Base-by-base conservation (phyloP, 192 early-diverging fungal genomes). In the Blastocladiella britannica region DNA sequence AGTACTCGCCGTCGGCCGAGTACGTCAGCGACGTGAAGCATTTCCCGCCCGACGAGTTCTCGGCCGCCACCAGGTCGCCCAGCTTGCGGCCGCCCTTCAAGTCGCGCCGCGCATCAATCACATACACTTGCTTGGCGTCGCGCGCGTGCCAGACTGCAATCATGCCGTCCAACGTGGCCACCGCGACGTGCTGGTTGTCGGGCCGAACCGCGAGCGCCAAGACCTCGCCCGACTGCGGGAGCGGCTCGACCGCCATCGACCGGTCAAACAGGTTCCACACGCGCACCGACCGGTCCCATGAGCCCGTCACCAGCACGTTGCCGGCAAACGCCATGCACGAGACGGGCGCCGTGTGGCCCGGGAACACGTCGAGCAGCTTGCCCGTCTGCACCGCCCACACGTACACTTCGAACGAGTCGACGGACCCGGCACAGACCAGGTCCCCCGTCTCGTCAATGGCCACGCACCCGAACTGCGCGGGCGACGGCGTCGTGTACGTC, bases 341-440 rank as follows among this genome's bases (percentile, higher is more conserved):
- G 52, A 99, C 78, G 0, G 96, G 93, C 1, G 84, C 96, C 61
- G 86, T 82, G 64, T 99, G 96, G 2, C 93, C 96, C 28, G 79
- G 73, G 24, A 94, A 70, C 55, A 96, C 84, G 64, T 99, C 96
- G 25, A 99, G 70, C 51, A 97, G 71, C 62, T 92, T 89, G n/a
- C 96, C 96, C 0, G 92, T 99, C 65, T 97, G 93, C 61, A 99
- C 88, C 56, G 86, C 88, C 96, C 96, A 99, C 58, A 97, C 82
- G 65, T 80, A 97, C 31, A 99, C 89, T 62, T 97, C 93, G 70
- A 96, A 99, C 5, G 86, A 81, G 64, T 99, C 91, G 62, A 82
- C 72, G 47, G 82, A 84, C 28, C 92, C 92, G 20, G 93, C 96
- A 66, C 88, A 92, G 2, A 99, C 84, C 58, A 99, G 79, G 61